Evolutionary conservation across 371 early-diverging fungal genomes (phyloP).

Genomic region (Caulochytrium protostelioides): DNA sequence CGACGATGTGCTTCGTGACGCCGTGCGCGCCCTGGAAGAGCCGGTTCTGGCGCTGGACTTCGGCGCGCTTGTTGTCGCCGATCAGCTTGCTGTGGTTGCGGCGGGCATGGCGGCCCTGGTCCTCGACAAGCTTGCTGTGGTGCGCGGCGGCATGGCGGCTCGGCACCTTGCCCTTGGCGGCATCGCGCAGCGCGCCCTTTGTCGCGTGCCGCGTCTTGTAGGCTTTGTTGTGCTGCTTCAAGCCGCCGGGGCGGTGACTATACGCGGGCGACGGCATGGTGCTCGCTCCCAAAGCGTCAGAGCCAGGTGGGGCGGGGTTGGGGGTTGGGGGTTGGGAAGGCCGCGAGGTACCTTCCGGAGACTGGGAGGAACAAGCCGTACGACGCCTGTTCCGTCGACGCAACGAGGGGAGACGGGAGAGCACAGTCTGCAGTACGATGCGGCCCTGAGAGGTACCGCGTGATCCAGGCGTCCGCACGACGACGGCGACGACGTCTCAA

Average conservation of each 20-base stretch:
- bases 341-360: no score
- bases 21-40: slow-evolving; percentile 62
- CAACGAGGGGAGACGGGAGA: no score
- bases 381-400: no score
- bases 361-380: no score
- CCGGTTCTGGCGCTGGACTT: slow-evolving; percentile 38
- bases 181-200: slow-evolving; percentile 52
- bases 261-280: no score
- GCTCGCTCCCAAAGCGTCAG: no score
- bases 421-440: no score
- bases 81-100: slow-evolving; percentile 53
- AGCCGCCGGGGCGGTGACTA: slow-evolving; percentile 41
- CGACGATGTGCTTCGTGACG: slow-evolving; percentile 61
- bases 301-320: no score
- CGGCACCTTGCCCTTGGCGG: slow-evolving; percentile 38
- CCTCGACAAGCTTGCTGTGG: not conserved
- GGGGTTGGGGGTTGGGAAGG: no score
- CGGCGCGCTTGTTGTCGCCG: slow-evolving; percentile 63
- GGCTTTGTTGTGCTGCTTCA: slow-evolving; percentile 79
- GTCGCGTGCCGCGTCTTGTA: slow-evolving; percentile 79
- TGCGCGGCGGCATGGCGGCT: not conserved
- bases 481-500: no score
- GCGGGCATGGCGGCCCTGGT: slow-evolving; percentile 47
- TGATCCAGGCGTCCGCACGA: no score
- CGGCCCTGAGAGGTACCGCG: no score